Base-by-base conservation (phyloP, 1,284 basidiomycete species). In the Boletus mariae region DNA sequence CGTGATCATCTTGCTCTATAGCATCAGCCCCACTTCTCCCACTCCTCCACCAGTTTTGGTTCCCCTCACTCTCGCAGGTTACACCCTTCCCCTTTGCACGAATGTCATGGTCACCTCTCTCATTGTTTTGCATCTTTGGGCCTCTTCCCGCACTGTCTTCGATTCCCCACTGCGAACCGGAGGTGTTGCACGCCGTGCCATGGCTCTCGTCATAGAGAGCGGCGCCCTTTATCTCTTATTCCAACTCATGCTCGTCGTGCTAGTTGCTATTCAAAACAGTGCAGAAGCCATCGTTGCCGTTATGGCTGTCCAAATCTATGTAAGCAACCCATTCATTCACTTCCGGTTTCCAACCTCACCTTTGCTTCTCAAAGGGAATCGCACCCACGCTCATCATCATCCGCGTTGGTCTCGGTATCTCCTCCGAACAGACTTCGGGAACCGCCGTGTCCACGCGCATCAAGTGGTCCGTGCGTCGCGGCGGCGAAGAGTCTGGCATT, bases 291-390 rank as follows among this genome's bases (percentile, higher is more conserved):
- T 78, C 47, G 54, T 69, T 17, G 71, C 61, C 12, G 68, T 70
- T 32, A 63, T 72, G 47, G 69, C 71, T n/a, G 68, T 72, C 23
- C 74, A 76, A 60, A 62, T 74, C 37, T 76, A 77, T 48, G 75
- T 73, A 50, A 59, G 68, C 23, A 40, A n/a, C 20, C 5, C 23
- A 9, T 38, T 35, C 6, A 32, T 17, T 8, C 2, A 5, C 26
- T 20, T 8, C 5, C 9, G 5, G 34, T 4, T 8, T 31, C 13
- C 17, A 13, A 47, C 38, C n/a, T 15, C 7, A 4, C 38, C 20
- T 26, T 35, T 38, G n/a, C 40, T 40, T 35, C 28, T 54, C 23
- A 11, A 50, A 67, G 65, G 65, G 65, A 10, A 67, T 67, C 29
- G 68, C 63, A 32, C 67, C 69, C 25, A 70, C 69, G 2, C 67